Base-by-base conservation (phyloP, 2,329 filamentous ascomycete genomes). In the Didymella pinodella region DNA sequence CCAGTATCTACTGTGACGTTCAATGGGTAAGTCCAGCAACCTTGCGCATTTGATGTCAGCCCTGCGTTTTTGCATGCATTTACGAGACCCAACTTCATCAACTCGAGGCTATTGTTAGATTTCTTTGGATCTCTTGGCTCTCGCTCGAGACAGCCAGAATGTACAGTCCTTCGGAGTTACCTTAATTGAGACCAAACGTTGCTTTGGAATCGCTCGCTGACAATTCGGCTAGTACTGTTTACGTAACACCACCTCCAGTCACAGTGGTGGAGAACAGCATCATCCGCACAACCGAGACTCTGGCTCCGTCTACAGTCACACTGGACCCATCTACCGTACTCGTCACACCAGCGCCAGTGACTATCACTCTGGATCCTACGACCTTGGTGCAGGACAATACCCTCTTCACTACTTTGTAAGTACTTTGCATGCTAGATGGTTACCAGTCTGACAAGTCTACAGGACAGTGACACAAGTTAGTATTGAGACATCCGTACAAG, bases 401-500 rank as follows among this genome's bases (percentile, higher is more conserved):
- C 6, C 18, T 43, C 4, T 26, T 48, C 10, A 50, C 54, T 2
- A 57, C 54, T 7, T 16, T 57, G 54, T 57, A 31, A 31, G 54
- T 31, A 31, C 11, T 31, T 11, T 31, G 8, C 12, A 4, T 31
- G 29, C 10, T 11, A 11, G 29, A 31, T 31, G 29, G 12, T 10
- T 11, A 10, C 7, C 10, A 31, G 8, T 10, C 10, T 31, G 29
- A 31, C 8, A 31, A 31, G 29, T 31, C 29, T 31, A 2, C 34
- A 57, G 54, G 28, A 47, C 34, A 18, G 34, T 57, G 3, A 57
- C 48, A 6, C 54, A 57, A 22, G 26, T 51, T 6, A 57, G 10
- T 25, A 48, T 51, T 3, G 38, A 57, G n/a, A 51, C 54, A 18
- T 57, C 44, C 16, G 29, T 57, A 18, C 54, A 48, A 57, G 54